Conservation (phyloP, 441 rosid species). For the Mallotus japonicus region DNA sequence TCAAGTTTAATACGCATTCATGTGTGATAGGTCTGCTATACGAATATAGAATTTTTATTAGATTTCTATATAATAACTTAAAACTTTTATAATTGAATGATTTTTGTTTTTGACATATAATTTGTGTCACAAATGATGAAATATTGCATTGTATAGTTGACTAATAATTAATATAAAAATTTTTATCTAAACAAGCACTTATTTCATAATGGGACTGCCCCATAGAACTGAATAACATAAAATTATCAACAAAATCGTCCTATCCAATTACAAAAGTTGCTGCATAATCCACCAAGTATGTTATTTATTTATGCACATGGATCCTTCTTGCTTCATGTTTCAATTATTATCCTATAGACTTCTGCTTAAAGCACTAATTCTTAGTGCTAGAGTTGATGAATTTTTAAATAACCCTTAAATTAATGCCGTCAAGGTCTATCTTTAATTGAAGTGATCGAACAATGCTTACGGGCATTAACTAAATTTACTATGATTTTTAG, state of each 20-base stretch:
- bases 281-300: not conserved
- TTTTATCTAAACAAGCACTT: no score
- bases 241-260: not conserved
- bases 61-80: no score
- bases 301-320: not conserved
- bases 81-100: no score
- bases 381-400: not conserved
- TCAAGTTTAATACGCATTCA: no score
- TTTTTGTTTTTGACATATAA: no score
- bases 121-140: no score
- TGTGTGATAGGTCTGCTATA: no score
- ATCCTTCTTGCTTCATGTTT: not conserved
- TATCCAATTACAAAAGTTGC: not conserved
- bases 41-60: no score
- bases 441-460: not conserved
- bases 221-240: not conserved
- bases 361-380: conserved; percentile 4
- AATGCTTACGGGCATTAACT: not conserved
- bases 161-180: no score
- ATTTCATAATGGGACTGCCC: not conserved
- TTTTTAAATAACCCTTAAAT: not conserved
- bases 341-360: not conserved
- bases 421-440: not conserved
- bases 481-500: not conserved
- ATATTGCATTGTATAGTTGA: no score